Evolutionary conservation across 73 alveolate species (phyloP).

Genomic region (Paramecium sonneborni): DNA sequence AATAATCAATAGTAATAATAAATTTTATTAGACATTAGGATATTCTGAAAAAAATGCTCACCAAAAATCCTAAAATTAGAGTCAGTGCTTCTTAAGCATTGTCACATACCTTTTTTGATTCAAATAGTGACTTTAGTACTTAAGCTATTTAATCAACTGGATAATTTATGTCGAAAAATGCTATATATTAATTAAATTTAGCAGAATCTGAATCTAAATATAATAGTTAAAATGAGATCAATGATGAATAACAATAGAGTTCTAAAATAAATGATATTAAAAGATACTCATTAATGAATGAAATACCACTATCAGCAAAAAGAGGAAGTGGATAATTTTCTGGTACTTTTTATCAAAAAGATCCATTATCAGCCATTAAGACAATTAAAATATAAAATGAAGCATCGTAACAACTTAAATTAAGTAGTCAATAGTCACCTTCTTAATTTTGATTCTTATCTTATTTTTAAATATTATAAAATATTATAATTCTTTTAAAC

Average conservation of each 20-base stretch:
- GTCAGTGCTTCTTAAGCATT: constrained; percentile 11
- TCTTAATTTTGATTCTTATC: not conserved
- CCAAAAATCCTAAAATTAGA: constrained; percentile 53
- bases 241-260: not conserved
- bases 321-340: not conserved
- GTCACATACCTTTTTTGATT: constrained; percentile 21
- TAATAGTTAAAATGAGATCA: not conserved
- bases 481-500: not conserved
- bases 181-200: not conserved
- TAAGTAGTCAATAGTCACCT: not conserved
- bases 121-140: not conserved
- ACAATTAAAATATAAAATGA: not conserved
- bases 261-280: not conserved
- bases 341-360: not conserved
- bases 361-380: not conserved
- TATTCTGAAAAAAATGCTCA: constrained; percentile 60
- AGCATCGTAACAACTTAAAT: not conserved
- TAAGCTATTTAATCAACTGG: not conserved
- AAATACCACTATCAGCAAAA: not conserved
- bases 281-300: not conserved
- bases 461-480: not conserved
- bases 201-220: not conserved
- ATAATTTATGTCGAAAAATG: not conserved
- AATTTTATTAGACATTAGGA: not conserved
- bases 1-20: not conserved